Evolutionary conservation across 176 grass and related monocot genomes (phyloP), one percentile per base, ranked within the genome.

Genomic region (Phyllostachys edulis): DNA sequence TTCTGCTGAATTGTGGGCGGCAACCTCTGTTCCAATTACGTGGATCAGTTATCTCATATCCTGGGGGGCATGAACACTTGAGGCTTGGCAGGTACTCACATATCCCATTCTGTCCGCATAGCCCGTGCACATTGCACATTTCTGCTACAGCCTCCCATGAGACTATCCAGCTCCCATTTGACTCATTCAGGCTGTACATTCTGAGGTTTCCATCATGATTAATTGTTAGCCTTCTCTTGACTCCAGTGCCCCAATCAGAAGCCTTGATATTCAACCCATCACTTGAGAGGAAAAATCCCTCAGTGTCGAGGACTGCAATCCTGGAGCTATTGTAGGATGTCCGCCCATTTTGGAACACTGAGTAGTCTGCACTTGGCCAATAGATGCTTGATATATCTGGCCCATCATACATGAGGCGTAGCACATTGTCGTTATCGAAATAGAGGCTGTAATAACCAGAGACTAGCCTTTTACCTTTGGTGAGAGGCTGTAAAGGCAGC

Each of bases 181-280:
- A 88, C 63, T 51, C 83, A 74, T 94, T 90, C 80, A 94, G 85
- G 79, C 94, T 97, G 78, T 97, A 97, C 70, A 97, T 89, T 80
- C 89, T 87, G 83, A 94, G 61, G 79, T 92, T 94, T 7, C 94
- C 94, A 67, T 97, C 91, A 29, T 86, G 87, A 65, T 87, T 82
- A 16, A 94, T 63, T 55, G 89, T 94, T 41, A 97, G 66, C 86
- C 94, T 87, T 80, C 94, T 82, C 63, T 80, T 64, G 65, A 83
- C 62, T 41, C 90, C 73, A 0, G n/a, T 2, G 49, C 87, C 90
- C 9, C 44, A 83, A 83, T 92, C 92, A 4, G 81, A 89, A 16
- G 92, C 80, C 20, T 27, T 42, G 69, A 87, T 80, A 64, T 45
- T 75, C 67, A 90, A 90, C 14, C 80, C 70, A 29, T 94, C 87